Conservation (phyloP, 1,284 basidiomycete species). For the Trametes polyzona region DNA sequence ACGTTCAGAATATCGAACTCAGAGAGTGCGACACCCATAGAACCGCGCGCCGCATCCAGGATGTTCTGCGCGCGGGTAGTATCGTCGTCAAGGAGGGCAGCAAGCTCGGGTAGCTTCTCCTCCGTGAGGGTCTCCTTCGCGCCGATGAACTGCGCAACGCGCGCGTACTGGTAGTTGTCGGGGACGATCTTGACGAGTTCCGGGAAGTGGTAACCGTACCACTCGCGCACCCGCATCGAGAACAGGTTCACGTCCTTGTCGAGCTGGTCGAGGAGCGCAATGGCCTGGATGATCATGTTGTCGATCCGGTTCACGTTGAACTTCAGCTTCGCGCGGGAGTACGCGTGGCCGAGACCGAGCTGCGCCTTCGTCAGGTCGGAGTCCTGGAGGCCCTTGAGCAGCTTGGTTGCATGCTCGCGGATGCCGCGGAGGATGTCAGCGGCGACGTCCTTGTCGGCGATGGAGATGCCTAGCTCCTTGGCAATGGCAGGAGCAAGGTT, state of each 20-base stretch:
- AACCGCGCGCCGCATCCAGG: conserved; percentile 91
- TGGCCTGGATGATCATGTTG: conserved; percentile 99
- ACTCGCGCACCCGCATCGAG: conserved; percentile 97
- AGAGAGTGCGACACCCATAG: conserved; percentile 93
- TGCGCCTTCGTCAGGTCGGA: conserved; percentile 94
- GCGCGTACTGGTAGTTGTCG: conserved; percentile 97
- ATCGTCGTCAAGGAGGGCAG: conserved; percentile 87
- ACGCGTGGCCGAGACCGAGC: conserved; percentile 96
- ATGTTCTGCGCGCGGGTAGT: conserved; percentile 90
- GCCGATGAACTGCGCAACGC: conserved; percentile 86
- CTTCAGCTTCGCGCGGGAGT: conserved; percentile 97
- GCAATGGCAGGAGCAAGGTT: conserved; percentile 85
- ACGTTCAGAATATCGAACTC: conserved; percentile 98
- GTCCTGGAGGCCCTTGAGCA: conserved; percentile 87
- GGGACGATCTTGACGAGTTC: conserved; percentile 95
- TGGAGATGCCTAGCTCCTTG: conserved; percentile 76
- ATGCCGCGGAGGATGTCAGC: conserved; percentile 94
- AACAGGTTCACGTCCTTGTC: conserved; percentile 99
- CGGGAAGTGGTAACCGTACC: conserved; percentile 99
- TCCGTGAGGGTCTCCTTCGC: conserved; percentile 84
- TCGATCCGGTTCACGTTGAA: conserved; percentile 99
- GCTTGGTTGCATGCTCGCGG: conserved; percentile 89
- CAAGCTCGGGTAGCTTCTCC: conserved; percentile 81
- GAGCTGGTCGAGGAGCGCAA: conserved; percentile 96
- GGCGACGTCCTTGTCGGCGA: conserved; percentile 87